Base-by-base conservation (phyloP, 2,329 filamentous ascomycete genomes). In the Mycosphaerella sp. region DNA sequence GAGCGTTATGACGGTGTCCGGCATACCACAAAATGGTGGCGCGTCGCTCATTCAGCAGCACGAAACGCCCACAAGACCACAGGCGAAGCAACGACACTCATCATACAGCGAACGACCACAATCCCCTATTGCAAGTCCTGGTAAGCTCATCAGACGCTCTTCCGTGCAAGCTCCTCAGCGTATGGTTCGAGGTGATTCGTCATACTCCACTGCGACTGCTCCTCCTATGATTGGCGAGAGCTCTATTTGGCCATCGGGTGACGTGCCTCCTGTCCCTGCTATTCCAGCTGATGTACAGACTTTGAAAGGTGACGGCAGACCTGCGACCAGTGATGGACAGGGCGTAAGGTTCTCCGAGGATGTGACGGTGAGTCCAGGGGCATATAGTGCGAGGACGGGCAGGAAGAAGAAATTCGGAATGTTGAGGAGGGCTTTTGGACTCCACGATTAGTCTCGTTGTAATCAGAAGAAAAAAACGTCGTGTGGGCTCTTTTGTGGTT, bases 361-460 rank as follows among this genome's bases (percentile, higher is more conserved):
- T 13, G 57, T 41, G 2, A 47, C 32, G 3, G 60, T 56, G 14
- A 63, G 68, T 17, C 25, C 39, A 16, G 63, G 56, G 28, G 61
- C 65, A 2, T 63, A 67, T 28, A 64, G 68, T 37, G 59, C 65
- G 12, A 55, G 67, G 45, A 68, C 66, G 5, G 64, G 68, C 41
- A 75, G 73, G 66, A 79, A 78, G 71, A 87, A 87, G 76, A 86
- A 84, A 68, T 87, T 88, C 67, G 76, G 77, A 37, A 71, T 74
- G 49, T 68, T 88, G 64, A 79, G 85, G 65, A 79, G 75, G 66
- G 84, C 85, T 66, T 85, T 88, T 68, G 73, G 75, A 43, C 66
- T 82, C 44, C 69, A 79, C 63, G 77, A 79, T 61, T 81, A 43
- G 16, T 21, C 13, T 27, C n/a, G 16, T 36, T 28, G n/a, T 8